phyloP scores from a whole-genome alignment of 441 rosid species.

The Adansonia madagascariensis region DNA sequence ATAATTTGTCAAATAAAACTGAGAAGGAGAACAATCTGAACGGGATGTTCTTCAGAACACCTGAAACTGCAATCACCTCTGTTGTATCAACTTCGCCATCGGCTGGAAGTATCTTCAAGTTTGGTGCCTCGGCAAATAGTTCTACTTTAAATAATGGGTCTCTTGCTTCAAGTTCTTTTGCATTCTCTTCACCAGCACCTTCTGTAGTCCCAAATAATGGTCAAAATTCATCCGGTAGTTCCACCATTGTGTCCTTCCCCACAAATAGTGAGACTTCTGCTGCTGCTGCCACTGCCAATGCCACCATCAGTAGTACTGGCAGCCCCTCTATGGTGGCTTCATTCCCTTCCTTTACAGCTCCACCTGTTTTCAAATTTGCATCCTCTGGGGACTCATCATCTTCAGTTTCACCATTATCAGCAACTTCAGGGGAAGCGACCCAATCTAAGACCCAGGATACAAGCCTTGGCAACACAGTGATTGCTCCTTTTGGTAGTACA shows the following conservation, averaged over 20 bases:
- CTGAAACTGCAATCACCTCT: slow-evolving; percentile 41
- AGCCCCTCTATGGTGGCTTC: slow-evolving; percentile 29
- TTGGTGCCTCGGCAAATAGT: slow-evolving; percentile 39
- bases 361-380: slow-evolving; percentile 48
- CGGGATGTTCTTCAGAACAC: slow-evolving; percentile 29
- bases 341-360: slow-evolving; percentile 29
- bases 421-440: slow-evolving; percentile 37
- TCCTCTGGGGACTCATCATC: slow-evolving; percentile 43
- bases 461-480: slow-evolving; percentile 34
- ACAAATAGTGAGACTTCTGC: slow-evolving; percentile 22
- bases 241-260: slow-evolving; percentile 33
- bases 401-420: slow-evolving; percentile 37
- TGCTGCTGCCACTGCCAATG: slow-evolving; percentile 28
- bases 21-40: slow-evolving; percentile 39
- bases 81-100: slow-evolving; percentile 41
- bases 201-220: slow-evolving; percentile 35
- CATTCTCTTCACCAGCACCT: slow-evolving; percentile 37
- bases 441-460: slow-evolving; percentile 46
- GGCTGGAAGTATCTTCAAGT: slow-evolving; percentile 47
- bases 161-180: slow-evolving; percentile 39
- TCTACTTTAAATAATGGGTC: slow-evolving; percentile 52
- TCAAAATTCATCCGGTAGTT: slow-evolving; percentile 39
- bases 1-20: slow-evolving; percentile 49
- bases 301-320: slow-evolving; percentile 27
- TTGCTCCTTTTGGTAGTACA: slow-evolving; percentile 38